These are phyloP conservation scores for Erodium maritimum DNA, from an alignment of 345 rosid genomes.

Conservation along the genomic window DNA sequence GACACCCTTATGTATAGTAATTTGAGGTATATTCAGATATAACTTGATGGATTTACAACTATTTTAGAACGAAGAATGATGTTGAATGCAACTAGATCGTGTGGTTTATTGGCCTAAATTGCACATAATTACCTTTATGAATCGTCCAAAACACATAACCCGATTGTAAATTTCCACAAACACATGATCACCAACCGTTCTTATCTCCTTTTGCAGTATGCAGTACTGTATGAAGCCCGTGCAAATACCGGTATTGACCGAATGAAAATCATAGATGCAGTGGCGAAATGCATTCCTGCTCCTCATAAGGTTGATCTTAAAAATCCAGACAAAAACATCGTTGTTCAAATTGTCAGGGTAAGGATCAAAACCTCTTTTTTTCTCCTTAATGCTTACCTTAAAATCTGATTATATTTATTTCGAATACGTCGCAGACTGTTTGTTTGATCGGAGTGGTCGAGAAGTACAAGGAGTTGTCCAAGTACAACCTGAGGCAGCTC, in stretches of 20 bases:
- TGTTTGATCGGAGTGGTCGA: constrained; percentile 86
- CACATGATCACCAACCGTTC: too few relatives aligned
- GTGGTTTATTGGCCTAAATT: too few relatives aligned
- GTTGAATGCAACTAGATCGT: neutral
- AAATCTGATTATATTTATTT: neutral
- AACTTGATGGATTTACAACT: too few relatives aligned
- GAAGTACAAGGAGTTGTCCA: constrained; percentile 75
- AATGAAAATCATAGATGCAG: constrained; percentile 75
- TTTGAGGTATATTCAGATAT: too few relatives aligned
- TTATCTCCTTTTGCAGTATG: constrained; percentile 60
- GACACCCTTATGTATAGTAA: too few relatives aligned
- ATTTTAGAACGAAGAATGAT: neutral
- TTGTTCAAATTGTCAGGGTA: constrained; percentile 88
- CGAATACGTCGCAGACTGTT: constrained; percentile 39
- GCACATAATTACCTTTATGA: too few relatives aligned
- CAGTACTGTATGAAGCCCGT: constrained; percentile 76
- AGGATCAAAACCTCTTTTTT: constrained; percentile 2
- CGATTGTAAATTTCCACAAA: too few relatives aligned
- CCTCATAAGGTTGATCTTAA: constrained; percentile 93
- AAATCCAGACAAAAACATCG: constrained; percentile 72
- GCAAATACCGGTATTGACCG: constrained; percentile 91
- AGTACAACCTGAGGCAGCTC: constrained; percentile 68
- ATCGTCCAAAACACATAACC: too few relatives aligned
- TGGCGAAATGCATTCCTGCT: constrained; percentile 75
- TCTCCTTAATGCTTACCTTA: neutral